Conservation (phyloP, 2,329 filamentous ascomycete species). For the Grosmannia penicillata region DNA sequence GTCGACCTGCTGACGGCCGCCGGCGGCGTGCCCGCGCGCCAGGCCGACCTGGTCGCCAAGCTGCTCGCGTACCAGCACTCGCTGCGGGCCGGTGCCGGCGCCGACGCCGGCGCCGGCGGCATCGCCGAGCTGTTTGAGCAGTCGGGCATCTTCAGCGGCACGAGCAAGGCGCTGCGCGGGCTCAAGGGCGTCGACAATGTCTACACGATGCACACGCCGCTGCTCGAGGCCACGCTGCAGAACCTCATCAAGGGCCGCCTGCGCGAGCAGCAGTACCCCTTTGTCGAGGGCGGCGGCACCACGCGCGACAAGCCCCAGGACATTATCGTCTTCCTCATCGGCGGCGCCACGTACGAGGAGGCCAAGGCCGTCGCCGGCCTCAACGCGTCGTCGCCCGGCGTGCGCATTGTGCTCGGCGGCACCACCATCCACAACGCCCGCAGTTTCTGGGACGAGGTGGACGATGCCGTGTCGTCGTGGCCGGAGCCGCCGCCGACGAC, state of each 20-base stretch:
- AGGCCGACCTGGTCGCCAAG: slow-evolving; percentile 67
- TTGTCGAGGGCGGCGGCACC: slow-evolving; percentile 59
- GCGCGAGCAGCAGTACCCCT: slow-evolving; percentile 79
- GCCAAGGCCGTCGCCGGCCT: slow-evolving; percentile 92
- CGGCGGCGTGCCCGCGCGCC: slow-evolving; percentile 61
- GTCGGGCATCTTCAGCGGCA: slow-evolving; percentile 64
- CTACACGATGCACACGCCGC: slow-evolving; percentile 91
- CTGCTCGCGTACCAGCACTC: slow-evolving; percentile 77
- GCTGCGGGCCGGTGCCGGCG: slow-evolving; percentile 65
- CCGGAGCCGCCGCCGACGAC: slow-evolving; percentile 43
- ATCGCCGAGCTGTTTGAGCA: slow-evolving; percentile 89
- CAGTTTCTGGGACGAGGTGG: slow-evolving; percentile 81
- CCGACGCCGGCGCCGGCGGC: slow-evolving; percentile 57
- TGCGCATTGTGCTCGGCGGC: slow-evolving; percentile 78
- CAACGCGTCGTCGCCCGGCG: slow-evolving; percentile 77
- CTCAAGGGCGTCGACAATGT: slow-evolving; percentile 97
- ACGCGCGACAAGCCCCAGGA: slow-evolving; percentile 95
- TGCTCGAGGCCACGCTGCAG: slow-evolving; percentile 75
- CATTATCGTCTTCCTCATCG: slow-evolving; percentile 86
- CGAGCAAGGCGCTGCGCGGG: slow-evolving; percentile 72
- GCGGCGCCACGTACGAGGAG: slow-evolving; percentile 90
- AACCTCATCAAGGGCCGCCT: slow-evolving; percentile 86
- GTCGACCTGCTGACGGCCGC: slow-evolving; percentile 75
- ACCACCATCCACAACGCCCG: slow-evolving; percentile 79
- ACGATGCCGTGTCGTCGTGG: slow-evolving; percentile 78